A percentile compares a stretch with the other conserved stretches of the same genome.
Evolutionary conservation across 2,329 filamentous ascomycete species (phyloP).

Genomic region (Endoconidiophora laricicola): DNA sequence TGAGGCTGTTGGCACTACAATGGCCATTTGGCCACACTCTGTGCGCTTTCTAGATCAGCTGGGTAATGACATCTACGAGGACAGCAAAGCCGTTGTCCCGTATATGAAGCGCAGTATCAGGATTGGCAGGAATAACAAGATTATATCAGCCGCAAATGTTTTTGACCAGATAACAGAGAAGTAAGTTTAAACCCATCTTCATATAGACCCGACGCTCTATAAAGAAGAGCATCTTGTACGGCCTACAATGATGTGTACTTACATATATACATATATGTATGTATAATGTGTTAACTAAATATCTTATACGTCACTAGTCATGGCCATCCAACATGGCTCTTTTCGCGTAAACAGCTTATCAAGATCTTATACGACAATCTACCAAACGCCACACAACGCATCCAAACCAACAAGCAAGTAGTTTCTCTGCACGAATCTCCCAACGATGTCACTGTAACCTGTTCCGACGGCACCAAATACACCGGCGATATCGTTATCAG

Average conservation of each 20-base stretch:
- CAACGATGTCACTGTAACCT: slow-evolving; percentile 18
- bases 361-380: slow-evolving; percentile 15
- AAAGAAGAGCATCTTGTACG: too few species aligned
- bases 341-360: slow-evolving; percentile 15
- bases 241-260: too few species aligned
- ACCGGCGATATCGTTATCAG: slow-evolving; percentile 25
- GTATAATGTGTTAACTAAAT: background rate
- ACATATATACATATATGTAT: too few species aligned
- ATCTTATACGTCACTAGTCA: slow-evolving; percentile 11
- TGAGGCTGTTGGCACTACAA: slow-evolving; percentile 15
- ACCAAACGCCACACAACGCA: slow-evolving; percentile 13
- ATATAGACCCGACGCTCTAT: too few species aligned
- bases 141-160: background rate
- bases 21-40: slow-evolving; percentile 17
- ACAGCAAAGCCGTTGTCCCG: slow-evolving; percentile 13
- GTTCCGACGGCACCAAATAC: slow-evolving; percentile 21
- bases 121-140: background rate
- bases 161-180: slow-evolving; percentile 1
- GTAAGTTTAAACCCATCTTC: background rate
- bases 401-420: slow-evolving; percentile 15
- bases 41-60: slow-evolving; percentile 18
- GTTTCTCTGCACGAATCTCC: slow-evolving; percentile 11
- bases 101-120: slow-evolving; percentile 4
- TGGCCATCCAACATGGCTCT: slow-evolving; percentile 16
- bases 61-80: slow-evolving; percentile 15